Base-by-base conservation (phyloP, 2,329 filamentous ascomycete species). In the Aspergillus tamarii region DNA sequence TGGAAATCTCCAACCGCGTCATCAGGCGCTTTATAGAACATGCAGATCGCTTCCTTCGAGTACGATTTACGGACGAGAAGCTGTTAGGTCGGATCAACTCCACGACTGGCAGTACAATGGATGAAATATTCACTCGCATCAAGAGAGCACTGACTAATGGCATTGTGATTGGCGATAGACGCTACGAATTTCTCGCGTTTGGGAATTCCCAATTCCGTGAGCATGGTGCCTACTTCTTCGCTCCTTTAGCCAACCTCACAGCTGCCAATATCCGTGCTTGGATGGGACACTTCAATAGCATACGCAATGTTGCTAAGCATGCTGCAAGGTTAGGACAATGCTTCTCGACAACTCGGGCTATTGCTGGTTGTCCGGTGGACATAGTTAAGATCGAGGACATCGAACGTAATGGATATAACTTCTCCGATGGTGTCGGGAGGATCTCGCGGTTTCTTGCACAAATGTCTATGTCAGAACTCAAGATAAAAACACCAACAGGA, bases 191-290 rank as follows among this genome's bases (percentile, higher is more conserved):
- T 67, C 86, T 99, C 30, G 95, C 94, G 0, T 97, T 94, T 79
- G 94, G 95, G 0, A 98, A 95, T 76, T 97, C 95, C 0, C 95
- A 99, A 71, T 91, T 99, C 64, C 88, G 94, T 58, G 94, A 98
- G 73, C 89, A 94, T 69, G 91, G 94, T 0, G 94, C 92, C 0
- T 98, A 95, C 73, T 97, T 99, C 78, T 98, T 98, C 76, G 90
- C 92, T 5, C 86, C 91, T 0, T 88, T 87, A 0, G 81, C 86
- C 0, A 82, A 87, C 60, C 74, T 91, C 9, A 90, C 87, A 1
- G 92, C 92, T 59, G 85, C 90, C 21, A 84, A 89, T 57, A 97
- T 99, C 62, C 90, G 94, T 5, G 77, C 83, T 36, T 94, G 91
- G 87, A 96, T 98, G 90, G 95, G 95, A 0, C 81, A 90, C 16